Evolutionary conservation across 192 early-diverging fungal genomes (phyloP).

Genomic region (Fimicolochytrium jonesii): DNA sequence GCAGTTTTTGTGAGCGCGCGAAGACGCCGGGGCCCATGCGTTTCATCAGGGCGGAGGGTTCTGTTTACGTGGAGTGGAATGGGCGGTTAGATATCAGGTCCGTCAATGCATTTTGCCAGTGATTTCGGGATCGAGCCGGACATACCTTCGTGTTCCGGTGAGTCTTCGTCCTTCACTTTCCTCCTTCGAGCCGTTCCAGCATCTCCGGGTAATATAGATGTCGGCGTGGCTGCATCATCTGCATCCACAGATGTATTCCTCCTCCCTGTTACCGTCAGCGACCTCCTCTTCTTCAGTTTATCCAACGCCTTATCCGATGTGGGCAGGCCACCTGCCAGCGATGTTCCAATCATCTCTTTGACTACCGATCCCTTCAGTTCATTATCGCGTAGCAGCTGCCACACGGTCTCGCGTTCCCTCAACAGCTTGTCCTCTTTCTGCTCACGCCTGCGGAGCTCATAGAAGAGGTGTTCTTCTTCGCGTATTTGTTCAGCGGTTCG

Average conservation of each 20-base stretch:
- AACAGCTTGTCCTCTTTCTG: constrained; percentile 71
- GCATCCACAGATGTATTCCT: constrained; percentile 7
- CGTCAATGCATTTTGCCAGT: no score
- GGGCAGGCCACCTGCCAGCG: neutral
- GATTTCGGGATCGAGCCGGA: no score
- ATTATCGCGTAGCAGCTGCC: constrained; percentile 52
- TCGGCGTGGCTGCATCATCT: no score
- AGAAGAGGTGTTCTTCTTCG: constrained; percentile 79
- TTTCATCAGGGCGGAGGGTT: constrained; percentile 23
- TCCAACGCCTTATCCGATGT: constrained; percentile 3
- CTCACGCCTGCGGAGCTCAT: constrained; percentile 77
- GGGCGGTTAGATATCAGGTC: no score
- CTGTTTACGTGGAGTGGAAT: neutral
- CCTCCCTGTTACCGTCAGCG: no score
- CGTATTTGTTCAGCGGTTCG: constrained; percentile 74
- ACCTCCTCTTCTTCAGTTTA: constrained; percentile 13
- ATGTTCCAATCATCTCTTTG: no score
- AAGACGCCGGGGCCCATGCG: constrained; percentile 61
- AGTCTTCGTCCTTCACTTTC: constrained; percentile 9
- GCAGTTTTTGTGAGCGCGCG: constrained; percentile 58
- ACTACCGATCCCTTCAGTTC: constrained; percentile 15
- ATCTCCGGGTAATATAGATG: no score
- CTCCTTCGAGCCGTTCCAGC: constrained; percentile 1
- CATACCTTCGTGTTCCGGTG: neutral
- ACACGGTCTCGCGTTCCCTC: constrained; percentile 74